A percentile compares a stretch with the other conserved stretches of the same genome.
Evolutionary conservation across 805 yeast genomes (phyloP).

Genomic region (Barnettozyma vustinii): DNA sequence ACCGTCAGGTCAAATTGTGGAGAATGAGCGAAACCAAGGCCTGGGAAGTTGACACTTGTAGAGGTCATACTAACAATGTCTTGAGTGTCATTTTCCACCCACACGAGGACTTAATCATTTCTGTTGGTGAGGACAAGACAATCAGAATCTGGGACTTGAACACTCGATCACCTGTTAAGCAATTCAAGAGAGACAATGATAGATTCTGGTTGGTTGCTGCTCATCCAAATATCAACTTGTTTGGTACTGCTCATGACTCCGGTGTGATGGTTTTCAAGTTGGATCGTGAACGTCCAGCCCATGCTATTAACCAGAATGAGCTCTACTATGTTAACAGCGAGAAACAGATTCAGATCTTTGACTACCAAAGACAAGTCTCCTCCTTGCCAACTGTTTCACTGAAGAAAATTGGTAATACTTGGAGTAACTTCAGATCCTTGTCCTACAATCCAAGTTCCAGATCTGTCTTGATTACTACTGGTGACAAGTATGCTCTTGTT

Average conservation of each 20-base stretch:
- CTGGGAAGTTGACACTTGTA: constrained; percentile 98
- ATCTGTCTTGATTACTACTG: constrained; percentile 76
- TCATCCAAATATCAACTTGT: constrained; percentile 86
- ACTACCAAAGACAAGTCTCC: constrained; percentile 55
- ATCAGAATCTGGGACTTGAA: constrained; percentile 95
- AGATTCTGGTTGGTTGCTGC: constrained; percentile 90
- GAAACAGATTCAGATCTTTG: constrained; percentile 79
- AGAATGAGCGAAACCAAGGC: constrained; percentile 96
- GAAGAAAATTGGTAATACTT: constrained; percentile 77
- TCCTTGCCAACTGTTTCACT: constrained; percentile 78
- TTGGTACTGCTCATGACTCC: constrained; percentile 94
- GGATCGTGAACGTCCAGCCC: constrained; percentile 97
- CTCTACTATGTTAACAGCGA: constrained; percentile 75
- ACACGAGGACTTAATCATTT: constrained; percentile 81
- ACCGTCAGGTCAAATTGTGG: constrained; percentile 92
- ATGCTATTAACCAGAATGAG: constrained; percentile 62
- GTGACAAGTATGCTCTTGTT: constrained; percentile 69
- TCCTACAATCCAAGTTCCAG: constrained; percentile 92
- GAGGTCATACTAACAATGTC: constrained; percentile 95
- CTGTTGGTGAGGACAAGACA: constrained; percentile 95
- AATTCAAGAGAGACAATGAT: constrained; percentile 88
- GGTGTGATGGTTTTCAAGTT: constrained; percentile 98
- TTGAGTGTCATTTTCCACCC: constrained; percentile 90
- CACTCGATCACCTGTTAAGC: constrained; percentile 88
- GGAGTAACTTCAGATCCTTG: constrained; percentile 79